Conservation (phyloP, 2,329 filamentous ascomycete species). For the Sclerotinia sclerotiorum region DNA sequence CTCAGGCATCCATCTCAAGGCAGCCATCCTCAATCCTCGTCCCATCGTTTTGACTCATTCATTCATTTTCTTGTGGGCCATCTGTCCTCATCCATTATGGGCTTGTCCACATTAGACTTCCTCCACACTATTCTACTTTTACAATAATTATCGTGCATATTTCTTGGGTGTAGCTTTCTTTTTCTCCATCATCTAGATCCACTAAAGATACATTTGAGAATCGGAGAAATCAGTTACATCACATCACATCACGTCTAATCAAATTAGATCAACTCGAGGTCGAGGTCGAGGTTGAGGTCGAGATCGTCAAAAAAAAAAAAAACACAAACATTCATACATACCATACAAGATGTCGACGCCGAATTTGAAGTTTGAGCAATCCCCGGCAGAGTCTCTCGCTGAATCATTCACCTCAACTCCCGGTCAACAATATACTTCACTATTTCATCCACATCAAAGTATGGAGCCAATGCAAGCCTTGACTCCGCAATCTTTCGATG, state of each 20-base stretch:
- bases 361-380: constrained; percentile 40
- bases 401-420: constrained; percentile 41
- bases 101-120: constrained; percentile 16
- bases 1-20: no score
- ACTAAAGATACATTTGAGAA: neutral
- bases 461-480: constrained; percentile 37
- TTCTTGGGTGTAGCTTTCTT: neutral
- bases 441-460: constrained; percentile 34
- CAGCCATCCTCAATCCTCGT: neutral
- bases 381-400: constrained; percentile 37
- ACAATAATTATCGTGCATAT: constrained; percentile 6
- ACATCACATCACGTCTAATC: neutral
- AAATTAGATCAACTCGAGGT: neutral
- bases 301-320: neutral
- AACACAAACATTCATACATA: no score
- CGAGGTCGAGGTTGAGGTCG: neutral
- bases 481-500: constrained; percentile 41
- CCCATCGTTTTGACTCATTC: constrained; percentile 15
- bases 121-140: constrained; percentile 10
- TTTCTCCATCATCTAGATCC: constrained; percentile 4
- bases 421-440: constrained; percentile 37
- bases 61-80: neutral
- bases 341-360: constrained; percentile 31
- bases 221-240: neutral
- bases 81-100: constrained; percentile 22